Percentiles rank a stretch among this genome's conserved stretches.
Conservation (phyloP, 768 basidiomycete species). For the Phylloporus arenicola region DNA sequence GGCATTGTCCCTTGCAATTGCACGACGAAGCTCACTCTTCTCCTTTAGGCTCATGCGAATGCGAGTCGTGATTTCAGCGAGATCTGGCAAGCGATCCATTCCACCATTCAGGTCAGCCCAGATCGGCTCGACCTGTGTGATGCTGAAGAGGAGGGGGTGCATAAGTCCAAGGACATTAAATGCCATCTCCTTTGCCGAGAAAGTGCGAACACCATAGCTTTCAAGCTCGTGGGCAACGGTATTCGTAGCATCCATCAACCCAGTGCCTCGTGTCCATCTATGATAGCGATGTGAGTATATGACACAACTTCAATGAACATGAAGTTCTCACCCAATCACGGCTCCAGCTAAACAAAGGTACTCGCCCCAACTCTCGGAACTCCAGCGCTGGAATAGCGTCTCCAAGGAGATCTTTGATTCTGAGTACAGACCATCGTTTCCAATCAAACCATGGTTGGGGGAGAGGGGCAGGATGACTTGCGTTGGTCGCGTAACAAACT, state of each 20-base stretch:
- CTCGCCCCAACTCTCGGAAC: slow-evolving; percentile 97
- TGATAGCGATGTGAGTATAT: slow-evolving; percentile 5
- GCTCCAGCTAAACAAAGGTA: slow-evolving; percentile 97
- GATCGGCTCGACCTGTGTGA: slow-evolving; percentile 98
- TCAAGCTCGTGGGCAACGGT: slow-evolving; percentile 93
- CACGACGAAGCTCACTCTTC: slow-evolving; percentile 89
- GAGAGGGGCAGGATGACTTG: slow-evolving; percentile 97
- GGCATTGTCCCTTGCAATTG: slow-evolving; percentile 89
- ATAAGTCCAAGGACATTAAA: slow-evolving; percentile 99
- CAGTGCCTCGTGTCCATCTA: slow-evolving; percentile 97
- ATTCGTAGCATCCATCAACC: slow-evolving; percentile 93
- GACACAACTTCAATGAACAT: slow-evolving; percentile 4
- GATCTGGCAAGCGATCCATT: slow-evolving; percentile 94
- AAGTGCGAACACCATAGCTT: slow-evolving; percentile 89
- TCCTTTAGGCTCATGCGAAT: slow-evolving; percentile 78
- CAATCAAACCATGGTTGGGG: slow-evolving; percentile 96
- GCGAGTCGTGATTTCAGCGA: slow-evolving; percentile 85
- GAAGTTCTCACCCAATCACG: slow-evolving; percentile 78
- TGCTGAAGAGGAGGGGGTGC: slow-evolving; percentile 98
- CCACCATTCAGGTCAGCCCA: slow-evolving; percentile 99
- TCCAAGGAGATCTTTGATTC: slow-evolving; percentile 98
- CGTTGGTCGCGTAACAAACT: slow-evolving; percentile 96
- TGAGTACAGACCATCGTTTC: slow-evolving; percentile 95
- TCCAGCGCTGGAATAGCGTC: slow-evolving; percentile 97
- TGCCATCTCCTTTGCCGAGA: slow-evolving; percentile 99